Conservation (phyloP, 2,329 filamentous ascomycete species). For the Ceratocystis variospora region DNA sequence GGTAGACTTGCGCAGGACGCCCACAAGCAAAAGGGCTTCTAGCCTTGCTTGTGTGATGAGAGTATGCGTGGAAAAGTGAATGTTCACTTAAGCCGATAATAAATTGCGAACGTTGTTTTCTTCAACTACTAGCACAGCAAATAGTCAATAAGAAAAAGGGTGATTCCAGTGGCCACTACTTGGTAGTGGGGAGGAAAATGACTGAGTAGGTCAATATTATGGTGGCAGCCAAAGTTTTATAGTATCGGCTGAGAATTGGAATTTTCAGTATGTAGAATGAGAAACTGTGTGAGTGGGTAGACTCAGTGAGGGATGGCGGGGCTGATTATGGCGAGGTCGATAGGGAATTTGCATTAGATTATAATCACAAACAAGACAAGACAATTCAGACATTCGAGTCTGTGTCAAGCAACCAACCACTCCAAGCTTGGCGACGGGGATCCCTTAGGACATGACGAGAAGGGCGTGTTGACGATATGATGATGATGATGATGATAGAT, state of each 20-base stretch:
- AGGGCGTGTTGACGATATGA: background rate
- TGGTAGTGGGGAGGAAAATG: no score
- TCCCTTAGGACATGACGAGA: slow-evolving; percentile 7
- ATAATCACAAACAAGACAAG: slow-evolving; percentile 3
- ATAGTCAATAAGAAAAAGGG: no score
- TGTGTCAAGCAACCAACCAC: slow-evolving; percentile 6
- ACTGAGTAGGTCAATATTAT: no score
- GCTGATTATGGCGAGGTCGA: background rate
- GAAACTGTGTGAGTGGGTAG: background rate
- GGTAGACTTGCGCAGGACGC: no score
- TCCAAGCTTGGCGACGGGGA: slow-evolving; percentile 5
- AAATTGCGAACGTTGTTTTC: no score
- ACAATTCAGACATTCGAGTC: background rate
- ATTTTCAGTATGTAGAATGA: background rate
- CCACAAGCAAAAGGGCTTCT: no score
- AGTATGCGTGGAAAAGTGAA: no score
- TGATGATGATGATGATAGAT: background rate
- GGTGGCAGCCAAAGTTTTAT: no score
- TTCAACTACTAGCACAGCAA: no score
- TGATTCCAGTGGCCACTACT: no score
- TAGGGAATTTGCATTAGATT: background rate
- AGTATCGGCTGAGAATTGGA: background rate
- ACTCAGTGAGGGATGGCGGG: background rate
- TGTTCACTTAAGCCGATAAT: no score
- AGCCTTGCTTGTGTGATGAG: no score